Evolutionary conservation across 1,284 basidiomycete genomes (phyloP).

Genomic region (Ustilago crameri): DNA sequence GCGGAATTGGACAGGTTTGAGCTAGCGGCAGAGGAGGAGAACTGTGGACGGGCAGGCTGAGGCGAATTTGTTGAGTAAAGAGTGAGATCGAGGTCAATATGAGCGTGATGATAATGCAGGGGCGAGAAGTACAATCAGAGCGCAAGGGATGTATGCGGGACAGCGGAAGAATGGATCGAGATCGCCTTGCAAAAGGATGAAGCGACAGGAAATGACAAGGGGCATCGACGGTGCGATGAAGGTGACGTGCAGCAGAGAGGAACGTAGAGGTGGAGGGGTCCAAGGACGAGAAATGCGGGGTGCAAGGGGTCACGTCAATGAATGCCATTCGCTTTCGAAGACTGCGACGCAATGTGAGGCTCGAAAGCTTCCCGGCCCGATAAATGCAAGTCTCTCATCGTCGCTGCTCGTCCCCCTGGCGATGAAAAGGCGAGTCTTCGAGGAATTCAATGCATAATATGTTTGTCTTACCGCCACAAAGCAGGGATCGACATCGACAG

Average conservation of each 20-base stretch:
- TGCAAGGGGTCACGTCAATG: constrained; percentile 51
- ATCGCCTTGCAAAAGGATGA: not conserved
- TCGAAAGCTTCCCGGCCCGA: not conserved
- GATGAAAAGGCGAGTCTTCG: no score
- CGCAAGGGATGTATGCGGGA: constrained; percentile 20
- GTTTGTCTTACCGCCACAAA: no score
- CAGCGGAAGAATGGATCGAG: constrained; percentile 20
- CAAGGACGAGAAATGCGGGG: constrained; percentile 40
- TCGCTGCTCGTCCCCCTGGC: no score
- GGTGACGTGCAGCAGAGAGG: constrained; percentile 30
- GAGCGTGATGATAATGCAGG: constrained; percentile 12
- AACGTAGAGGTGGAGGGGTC: constrained; percentile 7
- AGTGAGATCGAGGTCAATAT: not conserved
- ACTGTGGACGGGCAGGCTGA: not conserved
- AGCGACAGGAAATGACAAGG: constrained; percentile 5
- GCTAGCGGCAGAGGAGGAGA: not conserved
- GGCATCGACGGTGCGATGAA: constrained; percentile 22
- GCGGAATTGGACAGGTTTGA: no score
- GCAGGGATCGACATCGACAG: no score
- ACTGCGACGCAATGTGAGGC: constrained; percentile 12
- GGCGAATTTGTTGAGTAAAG: not conserved
- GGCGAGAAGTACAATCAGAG: constrained; percentile 16
- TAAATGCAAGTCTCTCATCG: no score
- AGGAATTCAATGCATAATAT: no score
- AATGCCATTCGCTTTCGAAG: constrained; percentile 23